phyloP scores from a whole-genome alignment of 352 stramenopile species.

The Phytopythium vexans region DNA sequence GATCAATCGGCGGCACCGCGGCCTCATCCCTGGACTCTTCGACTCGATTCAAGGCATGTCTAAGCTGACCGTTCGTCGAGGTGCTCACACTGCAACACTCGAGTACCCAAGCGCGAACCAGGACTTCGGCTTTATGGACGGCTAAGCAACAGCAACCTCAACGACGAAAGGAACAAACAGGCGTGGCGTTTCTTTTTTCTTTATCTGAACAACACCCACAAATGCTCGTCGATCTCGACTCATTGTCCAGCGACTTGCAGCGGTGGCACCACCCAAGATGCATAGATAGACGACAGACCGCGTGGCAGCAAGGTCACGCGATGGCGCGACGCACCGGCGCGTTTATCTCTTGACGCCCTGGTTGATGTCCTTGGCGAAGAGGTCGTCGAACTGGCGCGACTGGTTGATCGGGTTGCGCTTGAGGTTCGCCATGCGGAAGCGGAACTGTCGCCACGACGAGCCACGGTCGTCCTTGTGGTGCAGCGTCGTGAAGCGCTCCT shows the following conservation, averaged over 20 bases:
- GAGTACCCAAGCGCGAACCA: constrained; percentile 41
- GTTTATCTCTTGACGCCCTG: constrained; percentile 49
- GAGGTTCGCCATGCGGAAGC: constrained; percentile 63
- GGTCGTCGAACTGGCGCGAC: constrained; percentile 56
- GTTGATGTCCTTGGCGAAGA: constrained; percentile 59
- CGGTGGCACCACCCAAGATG: constrained; percentile 6
- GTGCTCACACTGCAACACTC: constrained; percentile 20
- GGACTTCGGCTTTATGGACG: constrained; percentile 9
- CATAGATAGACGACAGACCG: neutral
- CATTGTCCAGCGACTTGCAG: constrained; percentile 5
- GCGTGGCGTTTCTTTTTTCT: constrained; percentile 24
- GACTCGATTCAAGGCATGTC: constrained; percentile 51
- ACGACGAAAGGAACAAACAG: constrained; percentile 3
- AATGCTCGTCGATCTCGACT: neutral
- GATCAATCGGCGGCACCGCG: constrained; percentile 38
- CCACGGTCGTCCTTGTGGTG: constrained; percentile 48
- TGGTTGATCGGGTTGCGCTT: constrained; percentile 72
- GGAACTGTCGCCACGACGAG: constrained; percentile 51
- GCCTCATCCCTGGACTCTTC: constrained; percentile 56
- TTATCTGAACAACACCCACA: constrained; percentile 10
- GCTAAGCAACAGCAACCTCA: constrained; percentile 6
- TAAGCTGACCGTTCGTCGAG: constrained; percentile 29
- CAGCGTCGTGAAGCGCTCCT: constrained; percentile 35
- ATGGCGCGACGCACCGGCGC: neutral
- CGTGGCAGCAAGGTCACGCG: neutral